Base-by-base conservation (phyloP, 2,329 filamentous ascomycete genomes). In the Geosmithia morbida region DNA sequence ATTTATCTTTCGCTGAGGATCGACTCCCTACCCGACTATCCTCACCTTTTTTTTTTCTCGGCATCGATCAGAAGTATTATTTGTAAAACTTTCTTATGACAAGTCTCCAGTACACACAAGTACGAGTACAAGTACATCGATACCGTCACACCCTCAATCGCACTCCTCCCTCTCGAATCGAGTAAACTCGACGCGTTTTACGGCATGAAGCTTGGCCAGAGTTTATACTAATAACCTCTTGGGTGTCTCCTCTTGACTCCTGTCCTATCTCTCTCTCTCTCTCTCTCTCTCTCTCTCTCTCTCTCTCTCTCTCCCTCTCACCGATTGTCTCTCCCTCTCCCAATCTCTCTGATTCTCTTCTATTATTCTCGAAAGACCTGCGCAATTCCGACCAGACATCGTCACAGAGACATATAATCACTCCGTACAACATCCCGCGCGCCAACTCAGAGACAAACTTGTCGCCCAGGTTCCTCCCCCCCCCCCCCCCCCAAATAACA, bases 391-490 rank as follows among this genome's bases (percentile, higher is more conserved):
- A 11, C 33, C 33, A 37, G 33, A 37, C 33, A 37, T 37, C 14
- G 11, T 37, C 11, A 37, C 14, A 37, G 11, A 37, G 6, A 37
- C 11, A 37, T 37, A 26, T 5, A 5, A 37, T 37, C 33, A 37
- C 33, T 37, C 11, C 13, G 33, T 37, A 37, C 33, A 37, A 37
- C 33, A 37, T 37, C 33, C 33, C 33, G 33, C 33, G 33, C 33
- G 10, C 33, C 33, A 37, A 37, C 14, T 37, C 10, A 37, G 33
- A 37, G 14, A 37, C 33, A 37, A 26, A 4, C 22, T 11, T 30
- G 33, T 74, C 46, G 73, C 59, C 48, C 48, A 56, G 37, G 57
- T 56, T 48, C 52, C 57, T 17, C 50, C 56, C 10, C 57, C 59
- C 49, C 56, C 61, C 33, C 51, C 47, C 41, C n/a, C 43, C 47